phyloP scores from a whole-genome alignment of 1,284 basidiomycete species.

The Puccinia polysora region DNA sequence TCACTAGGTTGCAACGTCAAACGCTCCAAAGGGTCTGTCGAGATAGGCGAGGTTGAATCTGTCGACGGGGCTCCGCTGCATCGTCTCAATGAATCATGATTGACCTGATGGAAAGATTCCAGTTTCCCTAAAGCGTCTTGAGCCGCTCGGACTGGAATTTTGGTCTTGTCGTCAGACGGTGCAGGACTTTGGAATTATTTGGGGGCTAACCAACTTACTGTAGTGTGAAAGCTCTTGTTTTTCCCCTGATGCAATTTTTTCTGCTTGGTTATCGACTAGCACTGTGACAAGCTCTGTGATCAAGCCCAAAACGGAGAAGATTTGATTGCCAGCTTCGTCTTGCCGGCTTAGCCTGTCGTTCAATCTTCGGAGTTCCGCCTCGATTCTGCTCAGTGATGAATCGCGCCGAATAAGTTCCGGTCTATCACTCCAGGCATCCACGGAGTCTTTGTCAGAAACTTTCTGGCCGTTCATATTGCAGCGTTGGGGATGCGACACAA shows the following conservation, averaged over 20 bases:
- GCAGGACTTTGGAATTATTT: background rate
- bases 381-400: slow-evolving; percentile 1
- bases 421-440: background rate
- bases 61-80: slow-evolving; percentile 6
- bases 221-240: slow-evolving; percentile 3
- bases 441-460: background rate
- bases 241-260: background rate
- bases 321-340: background rate
- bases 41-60: slow-evolving; percentile 13
- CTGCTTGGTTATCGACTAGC: slow-evolving; percentile 11
- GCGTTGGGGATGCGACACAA: background rate
- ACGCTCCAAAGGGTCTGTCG: slow-evolving; percentile 5
- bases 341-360: background rate
- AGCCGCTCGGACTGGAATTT: slow-evolving; percentile 3
- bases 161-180: background rate
- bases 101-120: slow-evolving; percentile 1
- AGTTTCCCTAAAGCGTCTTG: slow-evolving; percentile 6
- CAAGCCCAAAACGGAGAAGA: slow-evolving; percentile 11
- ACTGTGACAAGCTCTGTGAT: slow-evolving; percentile 10
- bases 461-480: background rate
- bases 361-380: slow-evolving; percentile 9
- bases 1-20: background rate
- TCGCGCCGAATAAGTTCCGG: background rate
- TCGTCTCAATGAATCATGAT: background rate
- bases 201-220: no score